phyloP scores from a whole-genome alignment of 495 filamentous ascomycete genomes.

The Lasiosphaeria ovina region DNA sequence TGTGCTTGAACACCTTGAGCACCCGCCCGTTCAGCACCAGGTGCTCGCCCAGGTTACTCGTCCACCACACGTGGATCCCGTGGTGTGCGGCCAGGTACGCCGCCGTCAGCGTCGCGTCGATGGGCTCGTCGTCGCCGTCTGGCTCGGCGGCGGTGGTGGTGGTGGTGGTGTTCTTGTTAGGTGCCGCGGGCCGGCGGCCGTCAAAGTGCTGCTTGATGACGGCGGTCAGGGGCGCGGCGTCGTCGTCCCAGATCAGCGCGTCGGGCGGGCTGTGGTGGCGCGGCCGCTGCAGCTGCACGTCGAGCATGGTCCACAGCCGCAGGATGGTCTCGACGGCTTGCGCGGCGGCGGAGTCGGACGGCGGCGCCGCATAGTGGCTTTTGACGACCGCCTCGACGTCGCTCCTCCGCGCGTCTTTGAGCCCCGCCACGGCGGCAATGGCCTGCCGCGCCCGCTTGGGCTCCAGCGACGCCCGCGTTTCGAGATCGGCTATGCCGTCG shows the following conservation, averaged over 20 bases:
- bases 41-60: conserved; percentile 10
- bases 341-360: background rate
- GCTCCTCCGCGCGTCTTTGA: background rate
- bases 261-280: background rate
- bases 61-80: conserved; percentile 4
- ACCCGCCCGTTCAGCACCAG: background rate
- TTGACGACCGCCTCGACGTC: background rate
- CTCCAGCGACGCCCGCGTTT: background rate
- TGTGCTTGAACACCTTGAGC: conserved; percentile 9
- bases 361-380: background rate
- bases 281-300: conserved; percentile 1
- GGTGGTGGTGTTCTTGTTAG: too few species aligned
- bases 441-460: background rate
- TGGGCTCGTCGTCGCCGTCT: background rate
- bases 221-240: background rate
- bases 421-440: background rate
- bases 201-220: conserved; percentile 1
- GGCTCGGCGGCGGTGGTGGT: too few species aligned
- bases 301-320: conserved; percentile 9
- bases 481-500: background rate
- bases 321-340: background rate
- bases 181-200: too few species aligned
- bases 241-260: background rate
- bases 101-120: conserved; percentile 3
- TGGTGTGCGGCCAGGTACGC: conserved; percentile 2